These are phyloP conservation scores for Canavalia ensiformis DNA, from an alignment of 306 rosid species.

Conservation along the genomic window DNA sequence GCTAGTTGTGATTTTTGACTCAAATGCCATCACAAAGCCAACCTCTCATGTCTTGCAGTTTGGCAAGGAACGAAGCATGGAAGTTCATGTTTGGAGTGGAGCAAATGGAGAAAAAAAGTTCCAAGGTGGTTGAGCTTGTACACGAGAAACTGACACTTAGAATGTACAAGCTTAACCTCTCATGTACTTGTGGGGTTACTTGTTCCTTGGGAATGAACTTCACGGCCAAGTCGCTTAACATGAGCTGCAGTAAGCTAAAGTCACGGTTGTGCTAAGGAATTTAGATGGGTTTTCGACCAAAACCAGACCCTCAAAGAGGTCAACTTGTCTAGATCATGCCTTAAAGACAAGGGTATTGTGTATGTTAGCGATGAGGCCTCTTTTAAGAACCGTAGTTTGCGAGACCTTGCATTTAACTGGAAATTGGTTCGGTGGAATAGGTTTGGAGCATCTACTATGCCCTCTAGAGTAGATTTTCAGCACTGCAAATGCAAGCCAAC, in stretches of 20 bases:
- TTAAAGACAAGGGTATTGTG: no score
- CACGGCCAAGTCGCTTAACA: slow-evolving; percentile 77
- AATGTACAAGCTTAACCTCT: slow-evolving; percentile 71
- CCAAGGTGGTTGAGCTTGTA: slow-evolving; percentile 87
- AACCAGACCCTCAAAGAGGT: no score
- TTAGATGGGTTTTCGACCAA: no score
- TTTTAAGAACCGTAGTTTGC: slow-evolving; percentile 79
- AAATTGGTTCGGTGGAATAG: slow-evolving; percentile 72
- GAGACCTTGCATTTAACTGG: slow-evolving; percentile 74
- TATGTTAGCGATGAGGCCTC: slow-evolving; percentile 83
- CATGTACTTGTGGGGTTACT: slow-evolving; percentile 82
- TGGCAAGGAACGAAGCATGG: slow-evolving; percentile 84
- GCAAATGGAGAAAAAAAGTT: slow-evolving; percentile 73
- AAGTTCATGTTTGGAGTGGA: slow-evolving; percentile 90
- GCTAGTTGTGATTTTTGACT: slow-evolving; percentile 80
- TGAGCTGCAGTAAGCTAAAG: slow-evolving; percentile 84
- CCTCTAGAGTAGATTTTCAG: slow-evolving; percentile 89
- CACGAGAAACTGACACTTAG: slow-evolving; percentile 81
- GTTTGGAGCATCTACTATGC: slow-evolving; percentile 86
- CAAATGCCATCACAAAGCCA: slow-evolving; percentile 71
- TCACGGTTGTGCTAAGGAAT: slow-evolving; percentile 90
- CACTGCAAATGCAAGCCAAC: slow-evolving; percentile 87
- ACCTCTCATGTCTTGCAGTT: slow-evolving; percentile 83
- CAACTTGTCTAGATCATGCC: no score
- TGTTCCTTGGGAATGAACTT: slow-evolving; percentile 87